phyloP scores from a whole-genome alignment of 306 rosid genomes.

The Elaeagnus macrophylla region DNA sequence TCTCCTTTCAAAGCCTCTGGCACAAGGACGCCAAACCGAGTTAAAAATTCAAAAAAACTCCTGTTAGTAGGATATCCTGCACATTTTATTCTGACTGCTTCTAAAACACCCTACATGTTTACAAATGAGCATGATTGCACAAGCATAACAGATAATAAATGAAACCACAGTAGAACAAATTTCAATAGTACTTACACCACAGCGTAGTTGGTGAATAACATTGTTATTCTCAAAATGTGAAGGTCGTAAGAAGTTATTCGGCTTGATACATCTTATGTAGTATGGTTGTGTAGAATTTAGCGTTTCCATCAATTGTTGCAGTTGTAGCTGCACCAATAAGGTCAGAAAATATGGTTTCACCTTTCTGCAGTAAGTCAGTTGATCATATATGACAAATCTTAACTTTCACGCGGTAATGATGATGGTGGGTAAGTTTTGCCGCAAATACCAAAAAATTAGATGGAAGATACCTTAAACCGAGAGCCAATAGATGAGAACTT shows the following conservation, averaged over 20 bases:
- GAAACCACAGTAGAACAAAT: slow-evolving; percentile 7
- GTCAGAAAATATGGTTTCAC: slow-evolving; percentile 24
- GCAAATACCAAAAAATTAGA: neutral
- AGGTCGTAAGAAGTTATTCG: slow-evolving; percentile 56
- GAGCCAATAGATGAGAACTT: slow-evolving; percentile 93
- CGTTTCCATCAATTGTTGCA: slow-evolving; percentile 88
- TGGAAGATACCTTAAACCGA: slow-evolving; percentile 63
- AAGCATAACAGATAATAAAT: slow-evolving; percentile 12
- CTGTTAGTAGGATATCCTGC: slow-evolving; percentile 88
- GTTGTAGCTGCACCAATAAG: slow-evolving; percentile 64
- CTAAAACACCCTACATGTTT: slow-evolving; percentile 81
- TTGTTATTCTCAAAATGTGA: slow-evolving; percentile 56
- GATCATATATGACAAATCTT: neutral
- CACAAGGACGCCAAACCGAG: slow-evolving; percentile 58
- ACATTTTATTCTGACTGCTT: slow-evolving; percentile 90
- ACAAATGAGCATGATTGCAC: slow-evolving; percentile 28
- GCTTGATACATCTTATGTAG: slow-evolving; percentile 94
- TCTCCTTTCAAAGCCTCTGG: slow-evolving; percentile 61
- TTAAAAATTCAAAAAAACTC: slow-evolving; percentile 58
- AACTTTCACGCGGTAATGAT: neutral
- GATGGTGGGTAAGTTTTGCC: neutral
- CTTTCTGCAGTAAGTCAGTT: slow-evolving; percentile 13
- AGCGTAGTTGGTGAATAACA: slow-evolving; percentile 74
- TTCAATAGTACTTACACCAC: slow-evolving; percentile 65
- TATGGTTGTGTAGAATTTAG: slow-evolving; percentile 71